These are phyloP conservation scores for Cadophora malorum DNA, from an alignment of 2,329 filamentous ascomycete species.

Conservation along the genomic window DNA sequence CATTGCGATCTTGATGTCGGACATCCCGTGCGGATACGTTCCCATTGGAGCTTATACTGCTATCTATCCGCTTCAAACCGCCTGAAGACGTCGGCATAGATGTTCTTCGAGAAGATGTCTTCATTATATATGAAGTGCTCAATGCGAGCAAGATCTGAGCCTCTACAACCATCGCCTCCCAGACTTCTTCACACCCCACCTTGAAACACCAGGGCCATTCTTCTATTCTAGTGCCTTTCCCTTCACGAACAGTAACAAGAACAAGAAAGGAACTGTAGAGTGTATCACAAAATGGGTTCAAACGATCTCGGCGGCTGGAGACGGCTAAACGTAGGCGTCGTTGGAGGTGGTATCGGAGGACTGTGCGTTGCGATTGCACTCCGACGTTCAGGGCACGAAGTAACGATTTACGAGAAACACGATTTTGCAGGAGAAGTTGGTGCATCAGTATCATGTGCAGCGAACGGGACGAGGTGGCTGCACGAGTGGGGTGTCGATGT, in stretches of 20 bases:
- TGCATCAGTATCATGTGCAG: conserved; percentile 70
- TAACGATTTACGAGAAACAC: conserved; percentile 69
- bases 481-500: conserved; percentile 73
- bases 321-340: conserved; percentile 32
- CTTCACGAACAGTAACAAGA: too few species aligned
- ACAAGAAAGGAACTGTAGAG: too few species aligned
- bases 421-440: conserved; percentile 74
- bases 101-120: background rate
- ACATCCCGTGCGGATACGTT: background rate
- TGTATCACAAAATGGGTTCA: too few species aligned
- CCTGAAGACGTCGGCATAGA: conserved; percentile 3
- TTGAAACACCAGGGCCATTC: background rate
- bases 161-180: background rate
- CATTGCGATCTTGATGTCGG: background rate
- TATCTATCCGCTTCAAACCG: conserved; percentile 19
- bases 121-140: conserved; percentile 6
- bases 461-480: conserved; percentile 73
- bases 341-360: conserved; percentile 50
- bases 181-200: background rate
- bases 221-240: too few species aligned
- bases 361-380: conserved; percentile 58
- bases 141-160: too few species aligned
- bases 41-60: background rate
- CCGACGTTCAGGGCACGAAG: conserved; percentile 58
- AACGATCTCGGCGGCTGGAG: conserved; percentile 27